Evolutionary conservation across 257 asterid genomes (phyloP).

Genomic region (Gentiana dahurica): DNA sequence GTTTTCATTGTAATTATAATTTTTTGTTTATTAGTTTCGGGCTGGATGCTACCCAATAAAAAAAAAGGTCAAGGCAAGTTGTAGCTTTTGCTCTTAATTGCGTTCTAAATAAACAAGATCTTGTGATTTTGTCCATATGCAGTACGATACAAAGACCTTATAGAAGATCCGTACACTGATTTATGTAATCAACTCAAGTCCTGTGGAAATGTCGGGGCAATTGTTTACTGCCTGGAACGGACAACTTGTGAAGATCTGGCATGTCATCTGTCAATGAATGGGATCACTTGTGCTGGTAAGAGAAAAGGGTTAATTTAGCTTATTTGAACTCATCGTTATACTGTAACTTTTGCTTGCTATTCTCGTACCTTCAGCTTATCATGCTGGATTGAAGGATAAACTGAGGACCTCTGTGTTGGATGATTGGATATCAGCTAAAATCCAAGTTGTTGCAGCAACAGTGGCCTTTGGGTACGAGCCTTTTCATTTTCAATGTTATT

Average conservation of each 20-base stretch:
- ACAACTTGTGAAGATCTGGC: slow-evolving; percentile 82
- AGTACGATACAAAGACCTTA: slow-evolving; percentile 91
- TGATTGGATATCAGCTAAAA: slow-evolving; percentile 84
- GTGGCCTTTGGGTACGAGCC: slow-evolving; percentile 89
- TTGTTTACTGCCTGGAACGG: slow-evolving; percentile 95
- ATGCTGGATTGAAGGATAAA: slow-evolving; percentile 84
- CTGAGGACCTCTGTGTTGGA: slow-evolving; percentile 78
- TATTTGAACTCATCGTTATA: slow-evolving; percentile 9
- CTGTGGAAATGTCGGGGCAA: slow-evolving; percentile 67
- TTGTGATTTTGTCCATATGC: slow-evolving; percentile 24
- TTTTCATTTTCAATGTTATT: slow-evolving; percentile 4
- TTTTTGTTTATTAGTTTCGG: no score
- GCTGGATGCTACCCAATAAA: no score
- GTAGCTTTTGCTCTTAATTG: not conserved
- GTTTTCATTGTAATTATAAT: no score
- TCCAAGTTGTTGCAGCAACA: slow-evolving; percentile 89
- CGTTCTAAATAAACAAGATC: slow-evolving; percentile 12
- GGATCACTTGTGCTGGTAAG: slow-evolving; percentile 87
- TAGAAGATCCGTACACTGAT: slow-evolving; percentile 75
- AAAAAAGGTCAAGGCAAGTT: not conserved
- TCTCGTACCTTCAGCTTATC: slow-evolving; percentile 55
- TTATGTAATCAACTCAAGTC: slow-evolving; percentile 75
- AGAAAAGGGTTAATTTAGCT: slow-evolving; percentile 8
- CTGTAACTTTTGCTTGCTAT: slow-evolving; percentile 12
- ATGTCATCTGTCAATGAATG: slow-evolving; percentile 46